A percentile compares a stretch with the other conserved stretches of the same genome.
phyloP scores from a whole-genome alignment of 1,139 yeast species.

The Debaryomyces coudertii region DNA sequence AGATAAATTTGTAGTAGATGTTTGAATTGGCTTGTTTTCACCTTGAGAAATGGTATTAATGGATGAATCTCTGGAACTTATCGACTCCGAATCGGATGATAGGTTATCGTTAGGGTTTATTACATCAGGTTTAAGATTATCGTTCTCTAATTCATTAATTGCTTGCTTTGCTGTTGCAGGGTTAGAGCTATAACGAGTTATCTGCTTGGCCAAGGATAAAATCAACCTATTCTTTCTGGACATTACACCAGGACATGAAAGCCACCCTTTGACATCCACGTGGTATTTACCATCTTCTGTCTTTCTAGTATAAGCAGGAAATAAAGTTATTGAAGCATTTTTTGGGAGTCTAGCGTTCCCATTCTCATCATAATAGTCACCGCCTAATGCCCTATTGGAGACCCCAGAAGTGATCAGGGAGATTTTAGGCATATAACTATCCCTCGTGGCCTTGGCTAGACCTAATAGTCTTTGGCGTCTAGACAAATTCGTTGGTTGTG shows the following conservation, averaged over 20 bases:
- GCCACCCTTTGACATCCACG: constrained; percentile 75
- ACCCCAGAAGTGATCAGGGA: constrained; percentile 54
- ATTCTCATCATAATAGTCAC: constrained; percentile 33
- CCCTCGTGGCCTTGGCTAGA: constrained; percentile 58
- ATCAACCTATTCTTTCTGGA: constrained; percentile 71
- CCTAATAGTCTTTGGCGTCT: constrained; percentile 48
- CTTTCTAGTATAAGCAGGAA: constrained; percentile 66
- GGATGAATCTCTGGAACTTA: constrained; percentile 18
- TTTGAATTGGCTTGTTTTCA: constrained; percentile 8
- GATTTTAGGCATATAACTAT: constrained; percentile 57
- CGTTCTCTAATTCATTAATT: constrained; percentile 34
- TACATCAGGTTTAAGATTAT: constrained; percentile 33
- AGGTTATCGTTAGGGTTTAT: constrained; percentile 17
- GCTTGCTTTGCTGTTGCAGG: constrained; percentile 28
- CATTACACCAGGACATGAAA: constrained; percentile 70
- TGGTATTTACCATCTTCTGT: constrained; percentile 38
- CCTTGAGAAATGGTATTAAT: constrained; percentile 13
- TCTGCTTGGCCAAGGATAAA: constrained; percentile 68
- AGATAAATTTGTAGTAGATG: constrained; percentile 11
- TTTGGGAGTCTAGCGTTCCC: constrained; percentile 41
- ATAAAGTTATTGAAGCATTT: constrained; percentile 45
- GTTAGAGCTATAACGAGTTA: constrained; percentile 50
- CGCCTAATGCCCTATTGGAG: constrained; percentile 38
- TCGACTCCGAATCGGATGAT: constrained; percentile 22
- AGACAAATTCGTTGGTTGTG: constrained; percentile 13